Percentiles rank a stretch among this genome's conserved stretches.
Conservation (phyloP, 2,329 filamentous ascomycete genomes). For the Hymenoscyphus albidus region DNA sequence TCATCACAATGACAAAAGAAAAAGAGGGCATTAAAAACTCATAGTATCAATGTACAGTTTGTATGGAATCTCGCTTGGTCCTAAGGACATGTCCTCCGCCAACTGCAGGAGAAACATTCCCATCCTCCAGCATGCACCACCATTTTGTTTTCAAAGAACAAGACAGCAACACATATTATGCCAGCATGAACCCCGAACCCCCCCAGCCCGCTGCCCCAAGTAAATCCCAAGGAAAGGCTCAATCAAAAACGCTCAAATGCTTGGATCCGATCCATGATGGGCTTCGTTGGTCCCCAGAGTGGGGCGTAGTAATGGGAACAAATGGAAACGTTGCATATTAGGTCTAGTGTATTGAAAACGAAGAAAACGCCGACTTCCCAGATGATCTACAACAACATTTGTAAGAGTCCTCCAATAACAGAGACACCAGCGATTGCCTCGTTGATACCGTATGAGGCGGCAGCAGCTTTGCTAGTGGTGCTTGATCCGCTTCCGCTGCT, state of each 20-base stretch:
- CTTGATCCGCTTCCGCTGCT: slow-evolving; percentile 31
- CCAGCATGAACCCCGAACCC: slow-evolving; percentile 7
- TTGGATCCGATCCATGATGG: slow-evolving; percentile 14
- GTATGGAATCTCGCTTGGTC: slow-evolving; percentile 26
- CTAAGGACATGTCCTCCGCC: slow-evolving; percentile 20
- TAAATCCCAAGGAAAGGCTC: slow-evolving; percentile 10
- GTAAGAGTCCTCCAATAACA: slow-evolving; percentile 42
- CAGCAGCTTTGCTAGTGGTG: slow-evolving; percentile 35
- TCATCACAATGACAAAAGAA: not conserved
- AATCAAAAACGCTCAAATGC: slow-evolving; percentile 27
- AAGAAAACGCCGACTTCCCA: slow-evolving; percentile 34
- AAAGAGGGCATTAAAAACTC: slow-evolving; percentile 16
- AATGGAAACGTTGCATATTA: slow-evolving; percentile 36
- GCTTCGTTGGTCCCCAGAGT: slow-evolving; percentile 21
- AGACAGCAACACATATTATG: slow-evolving; percentile 13
- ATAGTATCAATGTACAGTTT: slow-evolving; percentile 29
- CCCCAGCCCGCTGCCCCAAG: slow-evolving; percentile 1
- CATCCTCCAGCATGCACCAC: slow-evolving; percentile 11
- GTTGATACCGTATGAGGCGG: slow-evolving; percentile 38
- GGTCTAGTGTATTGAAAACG: slow-evolving; percentile 34
- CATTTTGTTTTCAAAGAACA: slow-evolving; percentile 16
- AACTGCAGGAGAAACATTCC: not conserved
- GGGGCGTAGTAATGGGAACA: slow-evolving; percentile 23
- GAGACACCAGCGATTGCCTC: slow-evolving; percentile 40
- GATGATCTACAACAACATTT: slow-evolving; percentile 43